These are phyloP conservation scores for Gryganskiella cystojenkinii DNA, from an alignment of 192 early-diverging fungal species.

Conservation along the genomic window DNA sequence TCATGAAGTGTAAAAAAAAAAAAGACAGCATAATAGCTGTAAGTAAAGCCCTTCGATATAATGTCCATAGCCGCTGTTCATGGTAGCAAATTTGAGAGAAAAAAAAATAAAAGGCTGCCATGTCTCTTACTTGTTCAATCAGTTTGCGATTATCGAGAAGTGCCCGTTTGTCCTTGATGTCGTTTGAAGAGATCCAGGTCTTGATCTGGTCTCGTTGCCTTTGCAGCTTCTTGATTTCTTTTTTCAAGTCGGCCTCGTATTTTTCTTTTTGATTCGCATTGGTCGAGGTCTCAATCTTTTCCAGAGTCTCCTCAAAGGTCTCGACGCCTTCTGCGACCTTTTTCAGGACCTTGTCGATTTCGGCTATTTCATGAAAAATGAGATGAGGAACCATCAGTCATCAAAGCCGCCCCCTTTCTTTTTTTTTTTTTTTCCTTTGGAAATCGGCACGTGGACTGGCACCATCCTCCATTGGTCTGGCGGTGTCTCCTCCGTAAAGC, in stretches of 20 bases:
- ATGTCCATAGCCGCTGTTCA: not conserved
- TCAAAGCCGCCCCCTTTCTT: not conserved
- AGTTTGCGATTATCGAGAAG: slow-evolving; percentile 92
- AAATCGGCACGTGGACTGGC: too few relatives aligned
- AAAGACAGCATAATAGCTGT: too few relatives aligned
- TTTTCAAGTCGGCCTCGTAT: slow-evolving; percentile 95
- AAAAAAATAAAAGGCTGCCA: not conserved
- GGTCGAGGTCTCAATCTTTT: slow-evolving; percentile 85
- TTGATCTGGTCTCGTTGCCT: slow-evolving; percentile 97
- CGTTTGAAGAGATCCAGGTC: slow-evolving; percentile 92
- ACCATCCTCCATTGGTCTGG: too few relatives aligned
- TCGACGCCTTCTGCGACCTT: slow-evolving; percentile 97
- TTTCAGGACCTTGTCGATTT: slow-evolving; percentile 96
- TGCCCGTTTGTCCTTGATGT: slow-evolving; percentile 96
- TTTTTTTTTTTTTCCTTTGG: not conserved
- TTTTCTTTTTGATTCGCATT: slow-evolving; percentile 96
- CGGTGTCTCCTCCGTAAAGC: too few relatives aligned
- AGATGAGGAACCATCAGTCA: slow-evolving; percentile 1
- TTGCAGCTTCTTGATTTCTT: slow-evolving; percentile 99
- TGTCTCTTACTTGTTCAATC: slow-evolving; percentile 79
- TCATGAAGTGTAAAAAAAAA: not conserved
- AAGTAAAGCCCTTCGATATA: too few relatives aligned
- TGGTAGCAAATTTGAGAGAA: too few relatives aligned
- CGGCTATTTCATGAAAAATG: slow-evolving; percentile 64
- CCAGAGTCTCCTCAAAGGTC: slow-evolving; percentile 90